Evolutionary conservation across 163 green algal genomes (phyloP).

Genomic region (Coccomyxa subellipsoidea): DNA sequence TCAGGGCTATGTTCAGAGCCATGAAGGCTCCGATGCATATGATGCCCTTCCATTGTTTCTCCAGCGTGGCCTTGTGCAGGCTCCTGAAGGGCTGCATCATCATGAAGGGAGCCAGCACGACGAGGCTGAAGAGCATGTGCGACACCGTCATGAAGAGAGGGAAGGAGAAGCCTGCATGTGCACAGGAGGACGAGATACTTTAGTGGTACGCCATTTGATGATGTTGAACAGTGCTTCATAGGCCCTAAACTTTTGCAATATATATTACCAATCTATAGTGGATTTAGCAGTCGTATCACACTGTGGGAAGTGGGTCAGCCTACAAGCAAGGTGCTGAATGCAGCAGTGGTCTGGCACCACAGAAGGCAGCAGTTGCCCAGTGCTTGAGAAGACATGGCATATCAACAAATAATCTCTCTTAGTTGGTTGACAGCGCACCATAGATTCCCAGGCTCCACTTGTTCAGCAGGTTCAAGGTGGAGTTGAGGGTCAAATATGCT

Average conservation of each 20-base stretch:
- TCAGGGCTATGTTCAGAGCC: conserved; percentile 57
- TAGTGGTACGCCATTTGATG: not conserved
- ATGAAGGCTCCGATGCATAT: conserved; percentile 52
- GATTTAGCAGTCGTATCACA: too few relatives aligned
- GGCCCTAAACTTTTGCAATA: too few relatives aligned
- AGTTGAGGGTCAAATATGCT: conserved; percentile 26
- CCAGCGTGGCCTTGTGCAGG: conserved; percentile 33
- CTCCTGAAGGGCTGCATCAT: conserved; percentile 7
- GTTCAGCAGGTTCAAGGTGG: conserved; percentile 32
- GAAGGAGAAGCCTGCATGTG: conserved; percentile 29
- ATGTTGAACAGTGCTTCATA: not conserved
- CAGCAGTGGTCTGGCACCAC: too few relatives aligned
- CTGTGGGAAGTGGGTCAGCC: too few relatives aligned
- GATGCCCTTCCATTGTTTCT: conserved; percentile 48
- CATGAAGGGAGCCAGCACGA: conserved; percentile 29
- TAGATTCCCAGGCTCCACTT: conserved; percentile 34
- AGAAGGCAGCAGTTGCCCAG: too few relatives aligned
- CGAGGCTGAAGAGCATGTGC: conserved; percentile 54
- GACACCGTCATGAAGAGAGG: conserved; percentile 35
- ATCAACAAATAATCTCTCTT: too few relatives aligned
- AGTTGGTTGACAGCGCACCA: not conserved
- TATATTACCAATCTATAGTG: too few relatives aligned
- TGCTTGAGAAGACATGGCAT: too few relatives aligned
- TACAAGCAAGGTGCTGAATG: too few relatives aligned
- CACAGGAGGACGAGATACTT: not conserved